Conservation (phyloP, 164 flowering plant species). For the Saururus chinensis region DNA sequence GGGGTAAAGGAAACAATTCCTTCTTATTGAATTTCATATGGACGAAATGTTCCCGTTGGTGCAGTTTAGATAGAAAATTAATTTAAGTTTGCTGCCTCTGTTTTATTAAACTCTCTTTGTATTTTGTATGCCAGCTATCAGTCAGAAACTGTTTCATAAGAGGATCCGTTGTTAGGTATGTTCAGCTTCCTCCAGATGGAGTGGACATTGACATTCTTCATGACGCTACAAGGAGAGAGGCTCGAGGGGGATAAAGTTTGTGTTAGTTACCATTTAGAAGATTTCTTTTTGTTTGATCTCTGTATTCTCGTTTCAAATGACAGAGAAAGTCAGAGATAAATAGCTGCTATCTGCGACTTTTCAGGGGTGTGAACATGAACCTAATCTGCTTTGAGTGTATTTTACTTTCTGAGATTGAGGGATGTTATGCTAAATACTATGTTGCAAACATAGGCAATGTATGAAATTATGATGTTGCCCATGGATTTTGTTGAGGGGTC, state of each 20-base stretch:
- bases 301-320: too few species aligned
- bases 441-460: too few species aligned
- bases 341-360: too few species aligned
- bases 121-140: conserved; percentile 54
- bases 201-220: conserved; percentile 90
- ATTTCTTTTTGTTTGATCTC: too few species aligned
- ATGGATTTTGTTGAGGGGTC: too few species aligned
- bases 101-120: not conserved
- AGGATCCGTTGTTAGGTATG: conserved; percentile 97
- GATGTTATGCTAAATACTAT: too few species aligned
- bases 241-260: conserved; percentile 70
- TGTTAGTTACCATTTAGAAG: not conserved
- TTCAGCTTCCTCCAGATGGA: conserved; percentile 93
- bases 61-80: not conserved
- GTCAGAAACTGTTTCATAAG: conserved; percentile 97
- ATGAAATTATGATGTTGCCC: too few species aligned
- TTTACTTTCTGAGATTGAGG: too few species aligned
- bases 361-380: too few species aligned
- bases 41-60: not conserved
- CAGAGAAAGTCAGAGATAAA: too few species aligned
- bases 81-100: not conserved
- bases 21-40: not conserved
- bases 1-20: too few species aligned
- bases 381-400: too few species aligned
- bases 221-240: conserved; percentile 98